phyloP scores from a whole-genome alignment of 2,329 filamentous ascomycete species.

The Trichoderma atrobrunneum region DNA sequence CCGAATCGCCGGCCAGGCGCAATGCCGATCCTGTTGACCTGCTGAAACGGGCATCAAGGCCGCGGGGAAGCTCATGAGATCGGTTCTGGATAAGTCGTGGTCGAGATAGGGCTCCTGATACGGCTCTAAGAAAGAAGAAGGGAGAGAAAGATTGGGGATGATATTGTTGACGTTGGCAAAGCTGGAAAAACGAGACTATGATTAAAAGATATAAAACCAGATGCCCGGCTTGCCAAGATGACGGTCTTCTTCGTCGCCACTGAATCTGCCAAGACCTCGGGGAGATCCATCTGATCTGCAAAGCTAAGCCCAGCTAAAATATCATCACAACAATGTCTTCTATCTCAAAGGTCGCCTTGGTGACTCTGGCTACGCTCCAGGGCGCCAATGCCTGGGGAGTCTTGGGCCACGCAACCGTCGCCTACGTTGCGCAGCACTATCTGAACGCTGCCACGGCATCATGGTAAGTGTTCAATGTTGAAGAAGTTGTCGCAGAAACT shows the following conservation, averaged over 20 bases:
- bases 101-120: conserved; percentile 6
- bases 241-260: neutral
- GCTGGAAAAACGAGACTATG: neutral
- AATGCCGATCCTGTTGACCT: conserved; percentile 23
- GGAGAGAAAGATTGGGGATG: neutral
- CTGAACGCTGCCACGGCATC: conserved; percentile 39
- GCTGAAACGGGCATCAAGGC: conserved; percentile 22
- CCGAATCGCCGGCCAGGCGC: conserved; percentile 22
- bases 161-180: neutral
- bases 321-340: conserved; percentile 15
- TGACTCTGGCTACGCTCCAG: conserved; percentile 20
- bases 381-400: conserved; percentile 38
- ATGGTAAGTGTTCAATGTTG: conserved; percentile 19
- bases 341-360: conserved; percentile 18
- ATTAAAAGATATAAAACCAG: neutral
- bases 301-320: neutral
- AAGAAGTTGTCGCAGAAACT: neutral
- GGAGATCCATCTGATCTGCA: neutral
- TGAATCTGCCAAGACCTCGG: neutral
- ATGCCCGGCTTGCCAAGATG: neutral
- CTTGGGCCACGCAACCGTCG: conserved; percentile 52
- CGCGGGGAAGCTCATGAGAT: conserved; percentile 8
- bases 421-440: conserved; percentile 51
- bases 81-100: neutral
- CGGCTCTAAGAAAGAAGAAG: neutral